A percentile compares a stretch with the other conserved stretches of the same genome.
Evolutionary conservation across 306 rosid genomes (phyloP).

Genomic region (Gastrolobium bilobum): DNA sequence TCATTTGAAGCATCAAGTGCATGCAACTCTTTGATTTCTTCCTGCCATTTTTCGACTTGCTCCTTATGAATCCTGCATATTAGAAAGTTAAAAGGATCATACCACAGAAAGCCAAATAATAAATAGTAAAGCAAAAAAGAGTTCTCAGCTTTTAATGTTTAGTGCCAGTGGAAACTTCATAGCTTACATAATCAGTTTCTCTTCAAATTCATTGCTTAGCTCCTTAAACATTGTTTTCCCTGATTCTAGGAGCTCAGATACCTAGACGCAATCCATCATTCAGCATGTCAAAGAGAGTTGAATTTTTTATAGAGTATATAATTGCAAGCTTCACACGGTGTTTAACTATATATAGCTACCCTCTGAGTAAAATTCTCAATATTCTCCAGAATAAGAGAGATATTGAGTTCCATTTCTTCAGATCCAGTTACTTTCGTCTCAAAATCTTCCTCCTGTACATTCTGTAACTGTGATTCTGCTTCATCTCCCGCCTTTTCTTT

Average conservation of each 20-base stretch:
- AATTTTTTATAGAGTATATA: neutral
- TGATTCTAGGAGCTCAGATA: slow-evolving; percentile 81
- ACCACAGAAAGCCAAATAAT: slow-evolving; percentile 6
- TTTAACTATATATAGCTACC: slow-evolving; percentile 56
- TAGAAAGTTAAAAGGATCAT: neutral
- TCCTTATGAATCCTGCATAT: slow-evolving; percentile 77
- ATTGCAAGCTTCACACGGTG: slow-evolving; percentile 33
- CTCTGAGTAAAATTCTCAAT: slow-evolving; percentile 79
- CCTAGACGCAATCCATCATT: slow-evolving; percentile 52
- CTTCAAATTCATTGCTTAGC: slow-evolving; percentile 75
- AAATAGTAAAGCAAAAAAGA: neutral
- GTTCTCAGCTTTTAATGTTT: neutral
- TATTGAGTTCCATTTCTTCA: slow-evolving; percentile 75
- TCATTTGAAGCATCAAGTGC: slow-evolving; percentile 78
- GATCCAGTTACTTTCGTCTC: slow-evolving; percentile 59
- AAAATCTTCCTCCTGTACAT: slow-evolving; percentile 56
- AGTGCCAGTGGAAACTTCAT: neutral
- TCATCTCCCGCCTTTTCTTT: slow-evolving; percentile 56
- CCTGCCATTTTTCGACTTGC: slow-evolving; percentile 84
- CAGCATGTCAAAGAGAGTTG: slow-evolving; percentile 11
- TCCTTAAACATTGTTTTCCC: slow-evolving; percentile 78
- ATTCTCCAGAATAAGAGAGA: slow-evolving; percentile 71
- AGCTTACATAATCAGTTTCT: slow-evolving; percentile 76
- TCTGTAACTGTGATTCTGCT: slow-evolving; percentile 57
- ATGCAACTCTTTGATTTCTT: slow-evolving; percentile 75